Base-by-base conservation (phyloP, 2,329 filamentous ascomycete genomes). In the Xylaria sp. region DNA sequence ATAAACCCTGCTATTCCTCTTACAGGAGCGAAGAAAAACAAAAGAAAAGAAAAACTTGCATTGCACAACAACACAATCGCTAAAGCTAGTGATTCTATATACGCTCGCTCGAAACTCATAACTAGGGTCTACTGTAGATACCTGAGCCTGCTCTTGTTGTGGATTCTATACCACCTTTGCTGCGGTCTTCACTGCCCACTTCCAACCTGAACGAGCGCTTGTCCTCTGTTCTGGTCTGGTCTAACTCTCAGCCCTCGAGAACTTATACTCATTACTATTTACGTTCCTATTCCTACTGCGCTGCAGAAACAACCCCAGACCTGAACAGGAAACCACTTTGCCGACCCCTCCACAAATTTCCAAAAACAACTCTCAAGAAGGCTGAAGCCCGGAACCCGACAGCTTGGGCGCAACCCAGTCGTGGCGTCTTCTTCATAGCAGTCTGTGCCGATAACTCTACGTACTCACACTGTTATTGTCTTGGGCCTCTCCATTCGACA, bases 341-440 rank as follows among this genome's bases (percentile, higher is more conserved):
- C 55, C 57, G 48, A 65, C 55, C 67, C 69, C 67, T 61, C 67
- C 50, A 67, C 64, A 63, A 44, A 15, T 63, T 65, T 65, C 64
- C 63, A 70, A 65, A 72, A 63, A 69, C 60, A 67, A 59, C 6
- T 20, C 31, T 28, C 39, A 39, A 61, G 51, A 54, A 20, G 62
- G 54, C 48, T 52, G 58, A 60, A 44, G 55, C 55, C 41, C 41
- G 44, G 52, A 59, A 50, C 46, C 62, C 57, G 51, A 54, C 65
- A n/a, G 46, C 52, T 67, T 37, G 60, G 59, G 44, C 54, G 52
- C 46, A 58, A 58, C 12, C n/a, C 23, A 46, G 15, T 58, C 8
- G 56, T 58, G 56, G 56, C 56, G 56, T 58, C 13, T 46, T 58
- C 23, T 39, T 23, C 39, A 44, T 58, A 12, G 41, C 18, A 46